Evolutionary conservation across 345 rosid genomes (phyloP), one percentile per base, ranked within the genome.

Genomic region (Kernera saxatilis): DNA sequence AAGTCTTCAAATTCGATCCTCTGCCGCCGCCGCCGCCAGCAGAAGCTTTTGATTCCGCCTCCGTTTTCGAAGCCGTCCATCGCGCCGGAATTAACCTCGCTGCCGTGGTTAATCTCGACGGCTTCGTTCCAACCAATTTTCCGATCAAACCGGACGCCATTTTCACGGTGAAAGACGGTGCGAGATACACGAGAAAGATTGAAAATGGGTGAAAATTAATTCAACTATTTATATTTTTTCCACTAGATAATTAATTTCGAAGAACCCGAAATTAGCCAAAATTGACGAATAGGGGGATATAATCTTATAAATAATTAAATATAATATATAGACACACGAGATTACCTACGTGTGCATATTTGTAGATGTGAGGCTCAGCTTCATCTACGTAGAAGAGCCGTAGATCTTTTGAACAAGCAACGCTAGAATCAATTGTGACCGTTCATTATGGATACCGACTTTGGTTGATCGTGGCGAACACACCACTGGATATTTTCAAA

Each of bases 111-210:
- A 82, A 32, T 25, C 65, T 25, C 50, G 77, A 48, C 40, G 79
- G 52, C 3, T 80, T 60, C 12, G 77, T 41, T 5, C 79, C 43
- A 19, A 82, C 64, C 11, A 84, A 69, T 49, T 82, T 71, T 18
- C 87, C 83, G 35, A 86, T 79, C 69, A 86, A 73, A 43, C 82
- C 82, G 8, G 82, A 66, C 63, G 87, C 85, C 94, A 88, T 88
- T 72, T 66, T 22, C 62, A 19, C 52, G 48, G 68, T 3, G 58
- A 13, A 26, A 7, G 40, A 71, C 27, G 44, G 23, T 21, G 43
- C 45, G 63, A 57, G 13, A 5, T 30, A 54, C 21, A 5, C 59
- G 59, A 65, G 2, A 15, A n/a, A 2, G 46, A 36, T 39, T 36
- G 65, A 39, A 59, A 52, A 60, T 58, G 68, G 39, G 62, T 5